Evolutionary conservation across 345 rosid species (phyloP).

Genomic region (Populus nigra): DNA sequence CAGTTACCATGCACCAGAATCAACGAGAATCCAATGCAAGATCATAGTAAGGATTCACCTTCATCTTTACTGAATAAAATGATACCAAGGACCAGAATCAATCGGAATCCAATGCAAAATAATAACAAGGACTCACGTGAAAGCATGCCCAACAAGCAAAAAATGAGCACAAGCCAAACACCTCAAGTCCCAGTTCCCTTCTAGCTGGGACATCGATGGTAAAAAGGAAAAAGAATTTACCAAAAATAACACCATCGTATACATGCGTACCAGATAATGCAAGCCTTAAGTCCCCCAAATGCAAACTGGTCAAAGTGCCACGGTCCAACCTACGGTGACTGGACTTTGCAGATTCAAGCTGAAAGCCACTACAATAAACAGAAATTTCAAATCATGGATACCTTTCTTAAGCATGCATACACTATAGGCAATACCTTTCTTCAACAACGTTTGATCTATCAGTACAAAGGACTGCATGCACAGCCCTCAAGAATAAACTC

Average conservation of each 20-base stretch:
- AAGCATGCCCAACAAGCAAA: neutral
- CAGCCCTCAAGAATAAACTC: slow-evolving; percentile 61
- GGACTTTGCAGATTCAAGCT: slow-evolving; percentile 61
- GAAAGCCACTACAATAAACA: slow-evolving; percentile 39
- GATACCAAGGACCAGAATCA: too few species aligned
- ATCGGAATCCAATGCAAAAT: too few species aligned
- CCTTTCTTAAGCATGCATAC: too few species aligned
- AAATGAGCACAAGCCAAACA: neutral
- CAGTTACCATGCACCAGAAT: too few species aligned
- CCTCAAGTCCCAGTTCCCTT: neutral
- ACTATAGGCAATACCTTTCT: slow-evolving; percentile 37
- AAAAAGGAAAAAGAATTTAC: neutral
- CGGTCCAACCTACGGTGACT: slow-evolving; percentile 53
- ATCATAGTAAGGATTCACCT: neutral
- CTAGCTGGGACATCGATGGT: neutral
- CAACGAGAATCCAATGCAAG: too few species aligned
- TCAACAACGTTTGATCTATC: slow-evolving; percentile 34
- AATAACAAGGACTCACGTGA: too few species aligned
- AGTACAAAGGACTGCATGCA: slow-evolving; percentile 43
- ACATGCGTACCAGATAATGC: slow-evolving; percentile 41
- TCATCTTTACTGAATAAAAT: too few species aligned
- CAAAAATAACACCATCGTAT: neutral
- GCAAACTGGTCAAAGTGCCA: slow-evolving; percentile 54
- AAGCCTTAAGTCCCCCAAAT: slow-evolving; percentile 57
- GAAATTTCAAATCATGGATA: neutral